phyloP scores from a whole-genome alignment of 805 yeast genomes.

The Zygotorulaspora florentina region DNA sequence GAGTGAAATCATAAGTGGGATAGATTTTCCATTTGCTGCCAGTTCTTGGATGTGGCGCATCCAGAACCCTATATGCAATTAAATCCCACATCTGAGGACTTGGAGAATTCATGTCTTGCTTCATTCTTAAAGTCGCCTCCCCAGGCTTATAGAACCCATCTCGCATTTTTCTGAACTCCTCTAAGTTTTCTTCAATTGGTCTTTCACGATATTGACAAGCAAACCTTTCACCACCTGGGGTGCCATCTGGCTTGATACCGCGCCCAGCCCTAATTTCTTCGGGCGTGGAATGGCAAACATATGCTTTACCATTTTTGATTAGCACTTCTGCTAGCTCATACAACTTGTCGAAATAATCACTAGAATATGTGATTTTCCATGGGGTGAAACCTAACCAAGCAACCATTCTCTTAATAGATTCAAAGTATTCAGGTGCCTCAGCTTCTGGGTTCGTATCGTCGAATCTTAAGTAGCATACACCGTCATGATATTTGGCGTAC shows the following conservation, averaged over 20 bases:
- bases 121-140: constrained; percentile 94
- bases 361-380: constrained; percentile 91
- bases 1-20: constrained; percentile 98
- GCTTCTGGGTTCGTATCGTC: constrained; percentile 99
- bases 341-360: constrained; percentile 88
- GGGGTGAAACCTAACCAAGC: constrained; percentile 94
- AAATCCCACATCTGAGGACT: constrained; percentile 99
- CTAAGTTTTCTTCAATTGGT: constrained; percentile 67
- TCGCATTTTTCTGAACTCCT: constrained; percentile 84
- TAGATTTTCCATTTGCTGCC: constrained; percentile 97
- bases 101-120: constrained; percentile 83
- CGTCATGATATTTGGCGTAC: constrained; percentile 82
- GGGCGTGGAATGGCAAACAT: constrained; percentile 89
- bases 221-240: constrained; percentile 86
- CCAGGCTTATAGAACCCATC: constrained; percentile 87
- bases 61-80: constrained; percentile 90
- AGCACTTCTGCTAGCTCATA: constrained; percentile 85
- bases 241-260: constrained; percentile 88
- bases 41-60: constrained; percentile 93
- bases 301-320: constrained; percentile 68
- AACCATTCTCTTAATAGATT: constrained; percentile 77
- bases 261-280: constrained; percentile 88
- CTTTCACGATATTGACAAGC: constrained; percentile 75
- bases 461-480: constrained; percentile 85
- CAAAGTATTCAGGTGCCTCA: constrained; percentile 88